phyloP scores from a whole-genome alignment of 352 stramenopile genomes.

The Phytopythium helicoides region DNA sequence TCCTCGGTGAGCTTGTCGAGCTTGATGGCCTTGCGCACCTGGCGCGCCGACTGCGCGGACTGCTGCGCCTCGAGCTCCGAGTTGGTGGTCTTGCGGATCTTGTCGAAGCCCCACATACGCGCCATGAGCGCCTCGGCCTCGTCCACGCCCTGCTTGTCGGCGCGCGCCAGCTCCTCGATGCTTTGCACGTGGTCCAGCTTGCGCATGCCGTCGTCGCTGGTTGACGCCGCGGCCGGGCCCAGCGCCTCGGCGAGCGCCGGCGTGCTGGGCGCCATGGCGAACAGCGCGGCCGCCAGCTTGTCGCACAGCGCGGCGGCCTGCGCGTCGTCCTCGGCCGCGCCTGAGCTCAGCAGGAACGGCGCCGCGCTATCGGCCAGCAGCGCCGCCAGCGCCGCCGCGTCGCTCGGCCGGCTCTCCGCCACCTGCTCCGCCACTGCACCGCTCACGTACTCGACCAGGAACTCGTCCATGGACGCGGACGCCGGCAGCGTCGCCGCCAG shows the following conservation, averaged over 20 bases:
- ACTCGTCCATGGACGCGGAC: slow-evolving; percentile 48
- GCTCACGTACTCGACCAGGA: slow-evolving; percentile 68
- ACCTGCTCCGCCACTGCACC: slow-evolving; percentile 52
- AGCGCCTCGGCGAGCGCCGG: slow-evolving; percentile 18
- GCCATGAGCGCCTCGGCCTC: slow-evolving; percentile 70
- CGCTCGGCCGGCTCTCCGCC: slow-evolving; percentile 29
- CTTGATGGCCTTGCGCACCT: slow-evolving; percentile 80
- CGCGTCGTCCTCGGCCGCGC: slow-evolving; percentile 41
- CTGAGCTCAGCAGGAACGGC: slow-evolving; percentile 66
- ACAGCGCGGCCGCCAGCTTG: slow-evolving; percentile 34
- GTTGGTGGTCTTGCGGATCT: slow-evolving; percentile 78
- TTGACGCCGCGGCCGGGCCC: slow-evolving; percentile 1
- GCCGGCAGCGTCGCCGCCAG: slow-evolving; percentile 44
- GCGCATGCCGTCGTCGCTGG: slow-evolving; percentile 35
- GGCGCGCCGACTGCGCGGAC: slow-evolving; percentile 72
- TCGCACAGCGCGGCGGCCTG: slow-evolving; percentile 37
- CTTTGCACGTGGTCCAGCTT: slow-evolving; percentile 60
- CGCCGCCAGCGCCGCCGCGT: slow-evolving; percentile 32
- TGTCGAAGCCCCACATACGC: slow-evolving; percentile 86
- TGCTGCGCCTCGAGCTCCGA: slow-evolving; percentile 70
- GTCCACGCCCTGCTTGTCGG: slow-evolving; percentile 32
- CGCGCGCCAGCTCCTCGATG: slow-evolving; percentile 70
- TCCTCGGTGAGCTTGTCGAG: slow-evolving; percentile 63
- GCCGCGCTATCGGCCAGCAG: slow-evolving; percentile 57
- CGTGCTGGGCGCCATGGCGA: slow-evolving; percentile 11